Evolutionary conservation across 2,329 filamentous ascomycete genomes (phyloP).

Genomic region (Fusarium praegraminearum): DNA sequence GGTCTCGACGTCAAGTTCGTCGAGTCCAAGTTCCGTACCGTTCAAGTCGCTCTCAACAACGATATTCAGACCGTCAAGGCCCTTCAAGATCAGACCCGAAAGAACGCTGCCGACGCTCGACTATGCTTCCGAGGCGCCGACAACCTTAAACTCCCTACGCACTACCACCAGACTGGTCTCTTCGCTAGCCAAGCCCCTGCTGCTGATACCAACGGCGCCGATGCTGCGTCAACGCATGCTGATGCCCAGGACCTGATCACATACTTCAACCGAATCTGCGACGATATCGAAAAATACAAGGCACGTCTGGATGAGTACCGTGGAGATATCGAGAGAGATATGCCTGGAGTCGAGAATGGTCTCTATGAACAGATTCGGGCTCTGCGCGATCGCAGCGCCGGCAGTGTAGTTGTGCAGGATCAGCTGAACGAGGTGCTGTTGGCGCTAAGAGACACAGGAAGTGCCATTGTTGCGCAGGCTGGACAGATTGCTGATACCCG

Average conservation of each 20-base stretch:
- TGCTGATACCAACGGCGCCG: slow-evolving; percentile 46
- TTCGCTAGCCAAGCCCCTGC: slow-evolving; percentile 53
- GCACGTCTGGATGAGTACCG: slow-evolving; percentile 59
- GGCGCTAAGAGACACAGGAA: slow-evolving; percentile 56
- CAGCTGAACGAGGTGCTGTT: slow-evolving; percentile 55
- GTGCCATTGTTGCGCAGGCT: slow-evolving; percentile 57
- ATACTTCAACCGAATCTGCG: slow-evolving; percentile 60
- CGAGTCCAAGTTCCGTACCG: slow-evolving; percentile 61
- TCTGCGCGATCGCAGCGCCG: slow-evolving; percentile 52
- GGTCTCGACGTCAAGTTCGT: slow-evolving; percentile 62
- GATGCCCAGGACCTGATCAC: slow-evolving; percentile 59
- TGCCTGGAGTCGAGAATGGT: slow-evolving; percentile 62
- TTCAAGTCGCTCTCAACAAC: slow-evolving; percentile 59
- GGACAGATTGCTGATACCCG: slow-evolving; percentile 59
- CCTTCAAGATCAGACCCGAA: slow-evolving; percentile 69
- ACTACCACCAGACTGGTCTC: slow-evolving; percentile 63
- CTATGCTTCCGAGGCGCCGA: slow-evolving; percentile 80
- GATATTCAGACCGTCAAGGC: slow-evolving; percentile 74
- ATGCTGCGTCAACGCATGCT: slow-evolving; percentile 54
- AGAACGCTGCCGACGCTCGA: slow-evolving; percentile 76
- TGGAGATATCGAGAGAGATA: slow-evolving; percentile 61
- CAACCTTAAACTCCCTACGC: slow-evolving; percentile 76
- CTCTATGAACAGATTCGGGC: slow-evolving; percentile 59
- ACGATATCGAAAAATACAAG: slow-evolving; percentile 59
- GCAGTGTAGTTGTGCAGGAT: slow-evolving; percentile 51